Conservation (phyloP, 1,284 basidiomycete species). For the Bjerkandera adusta region DNA sequence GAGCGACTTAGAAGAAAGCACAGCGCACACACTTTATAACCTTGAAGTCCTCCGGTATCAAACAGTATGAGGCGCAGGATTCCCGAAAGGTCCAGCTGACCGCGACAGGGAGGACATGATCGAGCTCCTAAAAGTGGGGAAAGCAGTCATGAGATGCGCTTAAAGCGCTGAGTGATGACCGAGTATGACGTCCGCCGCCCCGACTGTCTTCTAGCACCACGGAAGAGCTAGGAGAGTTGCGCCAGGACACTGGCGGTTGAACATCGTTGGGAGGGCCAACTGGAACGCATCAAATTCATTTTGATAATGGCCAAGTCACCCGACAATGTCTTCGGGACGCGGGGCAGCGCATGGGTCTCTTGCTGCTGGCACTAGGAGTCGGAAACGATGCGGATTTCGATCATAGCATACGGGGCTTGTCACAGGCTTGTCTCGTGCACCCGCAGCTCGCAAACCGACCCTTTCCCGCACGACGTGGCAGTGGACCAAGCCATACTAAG, state of each 20-base stretch:
- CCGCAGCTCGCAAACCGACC: constrained; percentile 5
- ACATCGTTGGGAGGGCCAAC: too few relatives aligned
- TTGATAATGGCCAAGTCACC: neutral
- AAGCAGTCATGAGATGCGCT: constrained; percentile 5
- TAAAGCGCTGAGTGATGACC: too few relatives aligned
- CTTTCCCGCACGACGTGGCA: too few relatives aligned
- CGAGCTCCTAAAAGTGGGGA: neutral
- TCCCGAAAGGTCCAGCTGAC: neutral
- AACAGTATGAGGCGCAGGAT: neutral
- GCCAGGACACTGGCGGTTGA: too few relatives aligned
- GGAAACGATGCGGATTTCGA: neutral
- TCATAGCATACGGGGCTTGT: neutral
- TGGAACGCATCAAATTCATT: too few relatives aligned
- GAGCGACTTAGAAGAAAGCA: neutral
- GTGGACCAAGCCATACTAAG: too few relatives aligned
- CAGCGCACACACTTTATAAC: neutral
- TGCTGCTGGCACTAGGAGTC: neutral
- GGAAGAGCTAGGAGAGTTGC: too few relatives aligned
- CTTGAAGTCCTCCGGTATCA: neutral
- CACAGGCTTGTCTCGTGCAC: neutral
- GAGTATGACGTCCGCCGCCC: too few relatives aligned
- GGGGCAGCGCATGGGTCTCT: neutral
- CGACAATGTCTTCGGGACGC: neutral
- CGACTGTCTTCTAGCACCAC: too few relatives aligned
- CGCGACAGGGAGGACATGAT: neutral